Evolutionary conservation across 768 basidiomycete genomes (phyloP), one percentile per base, ranked within the genome.

Genomic region (Leccinum obscurum): DNA sequence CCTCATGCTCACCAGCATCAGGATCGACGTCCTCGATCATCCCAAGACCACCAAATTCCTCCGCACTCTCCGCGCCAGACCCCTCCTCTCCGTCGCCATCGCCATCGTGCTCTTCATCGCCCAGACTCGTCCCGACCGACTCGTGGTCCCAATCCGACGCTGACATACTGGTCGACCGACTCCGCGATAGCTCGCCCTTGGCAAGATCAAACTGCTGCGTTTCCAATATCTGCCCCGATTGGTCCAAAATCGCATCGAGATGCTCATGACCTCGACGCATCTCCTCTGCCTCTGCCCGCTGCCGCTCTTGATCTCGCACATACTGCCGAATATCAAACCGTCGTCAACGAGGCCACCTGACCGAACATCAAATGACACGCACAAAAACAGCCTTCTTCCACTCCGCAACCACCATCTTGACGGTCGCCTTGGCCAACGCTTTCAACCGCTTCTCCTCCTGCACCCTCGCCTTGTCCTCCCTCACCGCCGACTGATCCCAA

Each of bases 331-430:
- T 7, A 4, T n/a, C 56, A 6, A n/a, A 58, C 9, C 30, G n/a
- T 61, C 49, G 62, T 50, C 39, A 39, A 4, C 2, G 8, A 7
- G 4, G 37, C 35, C 35, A 32, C 14, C 10, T n/a, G 10, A 9
- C 4, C 10, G n/a, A n/a, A 53, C 22, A n/a, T 3, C 11, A 30
- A 48, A 26, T 15, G 17, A 41, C 4, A 82, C 92, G 69, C 68
- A 91, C 92, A 66, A 86, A 86, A 50, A 95, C 85, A 8, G 92
- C 95, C 68, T 91, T 86, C 73, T 89, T 90, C 95, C 95, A 98
- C 69, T 93, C 89, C 8, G 80, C 80, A 32, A 83, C 80, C 30
- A 97, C 85, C 66, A 86, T 75, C 65, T 84, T 85, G 52, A 89
- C 79, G 0, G 90, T 87, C 22, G 84, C 81, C 75, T 90, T 92